Percentiles rank a stretch among this genome's conserved stretches.
phyloP scores from a whole-genome alignment of 495 filamentous ascomycete species.

The Glarea lozoyensis region DNA sequence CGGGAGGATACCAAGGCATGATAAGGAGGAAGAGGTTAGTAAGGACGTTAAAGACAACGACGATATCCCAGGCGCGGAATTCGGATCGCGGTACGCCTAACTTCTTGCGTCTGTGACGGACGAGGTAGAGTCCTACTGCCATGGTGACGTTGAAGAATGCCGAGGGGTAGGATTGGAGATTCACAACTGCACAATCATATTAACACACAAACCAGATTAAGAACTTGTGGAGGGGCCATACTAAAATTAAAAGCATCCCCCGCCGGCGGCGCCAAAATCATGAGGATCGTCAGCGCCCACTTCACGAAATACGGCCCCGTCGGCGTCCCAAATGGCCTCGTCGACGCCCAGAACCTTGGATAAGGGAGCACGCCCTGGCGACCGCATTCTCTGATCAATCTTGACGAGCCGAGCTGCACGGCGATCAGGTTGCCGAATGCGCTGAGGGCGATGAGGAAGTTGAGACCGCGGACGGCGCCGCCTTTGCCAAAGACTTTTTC shows the following conservation, averaged over 20 bases:
- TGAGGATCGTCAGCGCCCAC: conserved; percentile 49
- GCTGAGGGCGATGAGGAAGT: conserved; percentile 52
- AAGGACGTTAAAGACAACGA: conserved; percentile 44
- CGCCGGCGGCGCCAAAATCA: conserved; percentile 58
- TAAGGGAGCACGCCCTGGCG: conserved; percentile 57
- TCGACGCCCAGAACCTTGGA: conserved; percentile 54
- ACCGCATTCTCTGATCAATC: conserved; percentile 53
- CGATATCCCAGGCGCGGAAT: conserved; percentile 45
- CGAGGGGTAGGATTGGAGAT: conserved; percentile 42
- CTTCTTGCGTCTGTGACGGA: conserved; percentile 27
- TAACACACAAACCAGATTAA: conserved; percentile 2
- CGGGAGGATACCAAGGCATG: conserved; percentile 60
- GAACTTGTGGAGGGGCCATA: conserved; percentile 17
- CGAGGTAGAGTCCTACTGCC: conserved; percentile 41
- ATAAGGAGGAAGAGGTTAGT: conserved; percentile 48
- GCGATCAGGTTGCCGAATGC: conserved; percentile 57
- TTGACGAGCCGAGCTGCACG: conserved; percentile 47
- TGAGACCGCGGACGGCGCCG: conserved; percentile 41
- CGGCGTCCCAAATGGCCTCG: conserved; percentile 53
- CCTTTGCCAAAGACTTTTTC: conserved; percentile 46
- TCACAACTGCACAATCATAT: conserved; percentile 39
- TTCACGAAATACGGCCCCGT: conserved; percentile 50
- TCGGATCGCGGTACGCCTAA: conserved; percentile 13
- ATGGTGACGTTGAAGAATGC: conserved; percentile 46
- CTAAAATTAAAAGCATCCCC: conserved; percentile 61